Evolutionary conservation across 148 eudicot genomes (phyloP), one percentile per base, ranked within the genome.

Genomic region (Bassia scoparia): DNA sequence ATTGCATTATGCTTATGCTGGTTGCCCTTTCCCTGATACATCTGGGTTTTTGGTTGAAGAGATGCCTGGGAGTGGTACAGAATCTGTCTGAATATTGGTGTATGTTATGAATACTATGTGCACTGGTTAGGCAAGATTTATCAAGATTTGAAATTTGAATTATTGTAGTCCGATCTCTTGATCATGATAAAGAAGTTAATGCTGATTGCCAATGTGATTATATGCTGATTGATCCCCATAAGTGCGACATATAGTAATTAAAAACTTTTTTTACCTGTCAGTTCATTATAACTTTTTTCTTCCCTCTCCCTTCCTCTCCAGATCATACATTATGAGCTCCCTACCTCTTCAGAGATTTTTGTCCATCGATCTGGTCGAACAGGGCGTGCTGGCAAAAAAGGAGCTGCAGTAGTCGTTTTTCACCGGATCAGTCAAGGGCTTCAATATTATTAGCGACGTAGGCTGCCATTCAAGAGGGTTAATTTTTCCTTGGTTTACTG

Each of bases 351-450:
- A 3, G 98, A 94, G 87, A 86, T 80, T 16, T 94, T 94, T 79
- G 98, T 94, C 67, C 98, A 94, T 79, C 93, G 98, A 34, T 87
- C 98, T 74, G 98, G 98, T 30, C 89, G 98, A 46, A 94, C 98
- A 48, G 98, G 98, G 18, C 98, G 98, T 83, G 98, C 98, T 82
- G 98, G 98, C 65, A 94, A 94, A 85, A 91, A 94, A 74, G 98
- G 98, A 74, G 86, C 58, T 74, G 96, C 97, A 21, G 87, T 94
- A 78, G 85, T 91, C n/a, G 80, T 94, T 49, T 77, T 79, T 74
- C 96, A 27, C 35, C 70, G 24, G 79, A 83, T 54, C 83, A 94
- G 61, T 17, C 56, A 58, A 88, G 97, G 82, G 86, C 87, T 34
- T 87, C 49, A 83, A 71, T 77, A 69, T 49, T 31, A 86, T 89